These are phyloP conservation scores for Wakefieldia striispora DNA, from an alignment of 768 basidiomycete genomes.

Conservation along the genomic window DNA sequence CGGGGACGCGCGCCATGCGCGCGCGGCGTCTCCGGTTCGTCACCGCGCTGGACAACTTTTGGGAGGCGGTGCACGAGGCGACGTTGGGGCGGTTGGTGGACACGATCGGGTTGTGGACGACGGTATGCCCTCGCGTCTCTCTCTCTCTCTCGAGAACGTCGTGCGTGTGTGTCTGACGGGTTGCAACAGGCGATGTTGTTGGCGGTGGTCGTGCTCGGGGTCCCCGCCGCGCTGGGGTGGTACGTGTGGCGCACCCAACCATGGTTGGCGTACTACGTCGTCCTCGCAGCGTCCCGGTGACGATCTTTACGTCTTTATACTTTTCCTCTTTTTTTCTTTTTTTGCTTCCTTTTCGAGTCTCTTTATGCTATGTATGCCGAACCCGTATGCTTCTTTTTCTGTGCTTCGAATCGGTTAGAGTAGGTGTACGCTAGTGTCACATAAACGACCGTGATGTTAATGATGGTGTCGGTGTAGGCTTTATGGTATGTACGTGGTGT, in stretches of 20 bases:
- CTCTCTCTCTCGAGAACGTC: no score
- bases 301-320: neutral
- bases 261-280: conserved; percentile 16
- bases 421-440: no score
- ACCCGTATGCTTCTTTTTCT: no score
- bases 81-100: conserved; percentile 27
- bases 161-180: neutral
- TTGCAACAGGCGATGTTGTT: conserved; percentile 16
- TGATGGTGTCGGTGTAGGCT: no score
- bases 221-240: conserved; percentile 21
- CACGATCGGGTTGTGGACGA: conserved; percentile 18
- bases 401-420: no score
- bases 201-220: conserved; percentile 15
- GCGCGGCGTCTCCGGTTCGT: conserved; percentile 23
- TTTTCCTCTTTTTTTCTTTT: no score
- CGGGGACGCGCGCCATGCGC: conserved; percentile 20
- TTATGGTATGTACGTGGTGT: no score
- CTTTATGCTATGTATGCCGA: neutral
- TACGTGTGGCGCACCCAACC: conserved; percentile 7
- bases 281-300: conserved; percentile 4
- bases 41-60: conserved; percentile 18
- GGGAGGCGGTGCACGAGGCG: conserved; percentile 15
- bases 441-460: no score
- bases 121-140: neutral
- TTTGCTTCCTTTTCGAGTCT: neutral